Evolutionary conservation across 108 stramenopile genomes (phyloP).

Genomic region (Fistulifera pelliculosa): DNA sequence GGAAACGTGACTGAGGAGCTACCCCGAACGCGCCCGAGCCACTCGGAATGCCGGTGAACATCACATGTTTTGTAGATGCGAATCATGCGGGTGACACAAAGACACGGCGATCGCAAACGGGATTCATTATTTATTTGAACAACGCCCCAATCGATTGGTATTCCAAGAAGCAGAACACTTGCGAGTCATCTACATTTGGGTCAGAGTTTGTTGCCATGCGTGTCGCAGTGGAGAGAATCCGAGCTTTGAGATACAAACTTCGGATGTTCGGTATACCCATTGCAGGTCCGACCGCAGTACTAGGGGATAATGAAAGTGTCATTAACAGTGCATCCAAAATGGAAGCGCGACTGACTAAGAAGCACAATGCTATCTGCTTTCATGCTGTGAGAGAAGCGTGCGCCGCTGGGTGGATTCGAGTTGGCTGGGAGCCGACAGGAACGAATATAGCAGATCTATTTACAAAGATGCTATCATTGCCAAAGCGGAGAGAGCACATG

Average conservation of each 20-base stretch:
- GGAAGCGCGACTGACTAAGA: conserved; percentile 50
- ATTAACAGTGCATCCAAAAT: conserved; percentile 24
- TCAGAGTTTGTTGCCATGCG: conserved; percentile 14
- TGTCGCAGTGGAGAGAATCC: conserved; percentile 17
- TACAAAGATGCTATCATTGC: neutral
- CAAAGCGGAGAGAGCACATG: neutral
- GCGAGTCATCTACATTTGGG: conserved; percentile 15
- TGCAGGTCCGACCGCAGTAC: conserved; percentile 7
- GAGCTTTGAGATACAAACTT: conserved; percentile 21
- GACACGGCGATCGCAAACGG: conserved; percentile 11
- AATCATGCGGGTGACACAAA: neutral
- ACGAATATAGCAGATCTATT: conserved; percentile 12
- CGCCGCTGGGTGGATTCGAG: neutral
- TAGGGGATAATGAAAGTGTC: conserved; percentile 21
- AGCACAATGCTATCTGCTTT: conserved; percentile 29
- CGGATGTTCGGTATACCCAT: conserved; percentile 29
- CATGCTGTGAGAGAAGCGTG: conserved; percentile 28
- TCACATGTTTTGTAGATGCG: conserved; percentile 9
- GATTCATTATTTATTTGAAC: conserved; percentile 9
- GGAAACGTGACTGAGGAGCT: conserved; percentile 8
- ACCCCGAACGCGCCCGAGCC: conserved; percentile 9
- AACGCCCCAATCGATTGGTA: conserved; percentile 10
- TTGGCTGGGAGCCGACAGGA: neutral
- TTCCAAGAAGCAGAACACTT: conserved; percentile 12
- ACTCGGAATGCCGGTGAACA: conserved; percentile 5